phyloP scores from a whole-genome alignment of 2,329 filamentous ascomycete genomes.

The Monilinia aucupariae region DNA sequence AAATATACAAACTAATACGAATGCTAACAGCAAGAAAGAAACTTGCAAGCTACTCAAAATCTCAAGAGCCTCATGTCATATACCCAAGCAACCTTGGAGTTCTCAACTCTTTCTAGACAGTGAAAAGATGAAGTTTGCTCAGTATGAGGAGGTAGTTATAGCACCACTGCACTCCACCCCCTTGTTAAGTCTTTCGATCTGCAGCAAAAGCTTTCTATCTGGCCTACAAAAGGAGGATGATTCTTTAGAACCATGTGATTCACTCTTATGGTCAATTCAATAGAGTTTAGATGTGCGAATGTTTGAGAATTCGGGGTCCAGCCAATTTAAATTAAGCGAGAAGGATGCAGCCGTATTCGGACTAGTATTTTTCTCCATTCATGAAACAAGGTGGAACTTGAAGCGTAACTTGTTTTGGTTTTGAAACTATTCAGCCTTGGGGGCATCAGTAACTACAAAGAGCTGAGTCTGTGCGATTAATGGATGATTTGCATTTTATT shows the following conservation, averaged over 20 bases:
- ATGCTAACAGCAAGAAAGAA: too few species aligned
- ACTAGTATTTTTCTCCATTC: neutral
- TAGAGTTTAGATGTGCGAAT: neutral
- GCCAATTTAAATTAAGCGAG: neutral
- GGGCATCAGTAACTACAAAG: too few species aligned
- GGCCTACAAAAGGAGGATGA: neutral
- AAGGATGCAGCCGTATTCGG: neutral
- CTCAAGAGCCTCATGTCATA: too few species aligned
- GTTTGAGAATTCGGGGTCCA: neutral
- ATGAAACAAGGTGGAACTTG: neutral
- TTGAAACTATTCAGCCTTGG: neutral
- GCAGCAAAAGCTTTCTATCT: neutral
- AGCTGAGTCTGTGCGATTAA: neutral
- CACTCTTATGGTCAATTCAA: neutral
- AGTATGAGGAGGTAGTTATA: neutral
- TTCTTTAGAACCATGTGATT: fast-evolving
- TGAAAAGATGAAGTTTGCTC: neutral
- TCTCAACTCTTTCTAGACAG: neutral
- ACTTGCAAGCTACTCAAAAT: too few species aligned
- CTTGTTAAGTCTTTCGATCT: neutral
- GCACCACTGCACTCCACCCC: too few species aligned
- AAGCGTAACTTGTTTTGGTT: neutral
- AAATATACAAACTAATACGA: too few species aligned
- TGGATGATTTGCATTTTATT: neutral
- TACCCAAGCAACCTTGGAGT: neutral